These are phyloP conservation scores for Alternaria hordeiaustralica DNA, from an alignment of 2,329 filamentous ascomycete species.

Conservation along the genomic window DNA sequence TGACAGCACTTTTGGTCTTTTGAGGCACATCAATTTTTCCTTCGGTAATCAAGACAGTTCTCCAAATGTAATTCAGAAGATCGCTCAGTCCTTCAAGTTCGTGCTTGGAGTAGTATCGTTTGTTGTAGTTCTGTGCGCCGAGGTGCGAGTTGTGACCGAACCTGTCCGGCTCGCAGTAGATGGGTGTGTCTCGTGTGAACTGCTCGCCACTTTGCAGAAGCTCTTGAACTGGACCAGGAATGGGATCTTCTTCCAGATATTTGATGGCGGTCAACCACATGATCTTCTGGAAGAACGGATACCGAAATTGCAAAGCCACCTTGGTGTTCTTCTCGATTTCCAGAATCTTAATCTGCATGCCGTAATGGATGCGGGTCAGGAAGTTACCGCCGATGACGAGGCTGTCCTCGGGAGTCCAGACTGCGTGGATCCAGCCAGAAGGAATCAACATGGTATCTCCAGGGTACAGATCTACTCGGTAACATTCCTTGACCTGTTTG, in stretches of 20 bases:
- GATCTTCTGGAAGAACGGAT: constrained; percentile 72
- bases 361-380: constrained; percentile 68
- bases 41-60: constrained; percentile 67
- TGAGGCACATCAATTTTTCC: constrained; percentile 67
- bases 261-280: constrained; percentile 72
- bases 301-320: constrained; percentile 69
- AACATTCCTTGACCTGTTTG: constrained; percentile 70
- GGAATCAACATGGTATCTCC: constrained; percentile 75
- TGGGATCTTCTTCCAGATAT: constrained; percentile 68
- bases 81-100: constrained; percentile 67
- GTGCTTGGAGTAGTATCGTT: constrained; percentile 67
- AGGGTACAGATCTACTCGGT: constrained; percentile 68
- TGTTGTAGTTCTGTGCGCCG: constrained; percentile 63
- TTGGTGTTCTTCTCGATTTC: constrained; percentile 73
- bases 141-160: constrained; percentile 58
- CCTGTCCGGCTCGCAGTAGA: constrained; percentile 66
- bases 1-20: constrained; percentile 65
- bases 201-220: constrained; percentile 62
- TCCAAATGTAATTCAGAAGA: constrained; percentile 66
- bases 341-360: constrained; percentile 69
- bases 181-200: constrained; percentile 62
- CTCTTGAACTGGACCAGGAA: constrained; percentile 64
- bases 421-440: constrained; percentile 74
- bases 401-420: constrained; percentile 73
- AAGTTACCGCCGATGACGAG: constrained; percentile 76